Evolutionary conservation across 805 yeast species (phyloP), one percentile per base, ranked within the genome.

Genomic region (Millerozyma miso): DNA sequence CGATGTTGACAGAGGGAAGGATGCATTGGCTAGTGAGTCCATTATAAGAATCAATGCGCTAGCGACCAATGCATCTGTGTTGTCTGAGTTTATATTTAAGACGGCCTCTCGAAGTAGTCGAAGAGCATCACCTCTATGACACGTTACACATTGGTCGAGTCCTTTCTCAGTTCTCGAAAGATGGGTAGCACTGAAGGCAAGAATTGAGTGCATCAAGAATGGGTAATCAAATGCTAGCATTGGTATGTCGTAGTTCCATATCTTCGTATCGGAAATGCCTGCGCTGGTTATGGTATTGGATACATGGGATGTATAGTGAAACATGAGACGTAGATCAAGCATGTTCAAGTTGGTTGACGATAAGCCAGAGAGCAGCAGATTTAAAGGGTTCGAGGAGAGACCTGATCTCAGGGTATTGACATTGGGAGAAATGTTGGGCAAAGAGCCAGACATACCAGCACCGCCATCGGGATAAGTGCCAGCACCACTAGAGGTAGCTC

Each of bases 21-120:
- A 79, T 0, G 97, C 97, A 62, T 90, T 90, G 3, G 97, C 97
- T 50, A 88, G 68, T 0, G 97, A 87, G 60, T 91, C 98, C 86
- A 91, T 86, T 42, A 89, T 89, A 43, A 91, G 69, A 32, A 91
- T 81, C 48, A 90, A 73, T 0, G 97, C 96, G 40, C 95, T 82
- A 0, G 97, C 97, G 13, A 90, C 97, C 41, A 91, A 69, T 0
- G 97, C 95, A 62, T 91, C 98, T 1, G 95, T 85, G 53, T 90
- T 90, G 39, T 86, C 88, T 2, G 87, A 74, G 14, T 85, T 82
- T 48, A 91, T 87, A 48, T 86, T 81, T 50, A 88, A 69, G 3
- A 91, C 96, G 2, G 95, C 96, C 52, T 85, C 93, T 43, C 97
- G 69, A 41, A 91, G 65, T 35, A 88, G 66, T 41, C 89, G 68